A percentile compares a stretch with the other conserved stretches of the same genome.
These are phyloP conservation scores for Piromyces sp. DNA, from an alignment of 192 early-diverging fungal species.

Conservation along the genomic window DNA sequence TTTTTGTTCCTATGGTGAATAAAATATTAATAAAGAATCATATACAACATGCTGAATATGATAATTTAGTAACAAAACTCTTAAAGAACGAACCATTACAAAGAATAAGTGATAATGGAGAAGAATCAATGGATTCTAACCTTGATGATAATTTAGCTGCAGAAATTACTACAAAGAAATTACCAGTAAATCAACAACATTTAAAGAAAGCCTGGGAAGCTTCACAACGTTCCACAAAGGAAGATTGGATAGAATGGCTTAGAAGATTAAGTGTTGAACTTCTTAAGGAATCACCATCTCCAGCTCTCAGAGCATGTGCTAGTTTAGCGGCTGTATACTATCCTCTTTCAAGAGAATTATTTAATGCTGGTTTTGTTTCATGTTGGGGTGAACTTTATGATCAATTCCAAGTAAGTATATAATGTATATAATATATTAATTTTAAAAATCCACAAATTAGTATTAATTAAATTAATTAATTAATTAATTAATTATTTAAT, in stretches of 20 bases:
- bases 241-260: conserved; percentile 96
- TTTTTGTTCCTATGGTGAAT: conserved; percentile 74
- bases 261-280: conserved; percentile 73
- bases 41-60: conserved; percentile 55
- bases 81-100: conserved; percentile 63
- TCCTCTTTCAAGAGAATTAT: conserved; percentile 69
- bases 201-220: conserved; percentile 76
- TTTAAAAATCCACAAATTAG: too few species aligned
- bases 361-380: conserved; percentile 93
- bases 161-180: conserved; percentile 39
- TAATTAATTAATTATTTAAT: too few species aligned
- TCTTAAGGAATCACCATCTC: conserved; percentile 89
- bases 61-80: conserved; percentile 51
- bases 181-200: conserved; percentile 69
- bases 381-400: conserved; percentile 87
- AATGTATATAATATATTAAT: too few species aligned
- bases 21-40: conserved; percentile 46
- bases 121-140: not conserved
- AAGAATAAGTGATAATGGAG: conserved; percentile 9
- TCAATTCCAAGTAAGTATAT: conserved; percentile 45
- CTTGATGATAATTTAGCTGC: conserved; percentile 36
- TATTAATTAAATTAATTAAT: too few species aligned
- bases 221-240: conserved; percentile 67
- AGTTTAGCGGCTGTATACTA: conserved; percentile 60
- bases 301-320: conserved; percentile 78